A percentile compares a stretch with the other conserved stretches of the same genome.
phyloP scores from a whole-genome alignment of 225 moss, liverwort and hornwort species.

The Physcomitrellopsis africana region DNA sequence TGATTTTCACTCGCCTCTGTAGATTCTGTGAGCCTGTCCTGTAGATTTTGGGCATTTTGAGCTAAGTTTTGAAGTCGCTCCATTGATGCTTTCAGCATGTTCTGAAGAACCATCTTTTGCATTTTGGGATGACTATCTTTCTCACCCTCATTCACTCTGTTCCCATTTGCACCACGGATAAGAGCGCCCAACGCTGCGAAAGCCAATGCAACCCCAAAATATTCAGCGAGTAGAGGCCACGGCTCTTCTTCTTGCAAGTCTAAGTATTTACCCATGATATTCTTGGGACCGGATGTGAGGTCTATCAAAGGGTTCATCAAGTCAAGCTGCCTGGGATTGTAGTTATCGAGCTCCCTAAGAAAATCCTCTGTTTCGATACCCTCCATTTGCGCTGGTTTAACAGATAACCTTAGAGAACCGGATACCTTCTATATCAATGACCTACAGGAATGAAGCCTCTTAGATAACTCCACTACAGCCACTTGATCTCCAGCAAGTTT shows the following conservation, averaged over 20 bases:
- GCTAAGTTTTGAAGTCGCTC: constrained; percentile 44
- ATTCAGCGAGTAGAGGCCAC: constrained; percentile 45
- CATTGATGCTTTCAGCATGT: constrained; percentile 47
- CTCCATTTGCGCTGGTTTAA: constrained; percentile 27
- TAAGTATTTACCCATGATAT: constrained; percentile 46
- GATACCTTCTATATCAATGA: not conserved
- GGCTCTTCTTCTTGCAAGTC: constrained; percentile 44
- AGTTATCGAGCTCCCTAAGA: constrained; percentile 36
- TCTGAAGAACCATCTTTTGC: constrained; percentile 39
- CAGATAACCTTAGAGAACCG: not conserved
- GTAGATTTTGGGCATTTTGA: constrained; percentile 39
- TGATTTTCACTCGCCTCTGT: constrained; percentile 20
- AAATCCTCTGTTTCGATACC: constrained; percentile 39
- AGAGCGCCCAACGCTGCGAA: constrained; percentile 53
- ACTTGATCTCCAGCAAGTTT: no score
- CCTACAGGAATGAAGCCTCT: no score
- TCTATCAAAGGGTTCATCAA: constrained; percentile 33
- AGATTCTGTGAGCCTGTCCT: constrained; percentile 32
- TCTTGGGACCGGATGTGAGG: constrained; percentile 41
- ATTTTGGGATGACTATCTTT: constrained; percentile 22
- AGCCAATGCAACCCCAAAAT: constrained; percentile 51
- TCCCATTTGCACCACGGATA: constrained; percentile 40
- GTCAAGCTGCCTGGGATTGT: constrained; percentile 38
- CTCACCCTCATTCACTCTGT: constrained; percentile 23
- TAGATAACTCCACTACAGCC: no score